phyloP scores from a whole-genome alignment of 108 stramenopile genomes.

The Hondaea fermentalgiana region DNA sequence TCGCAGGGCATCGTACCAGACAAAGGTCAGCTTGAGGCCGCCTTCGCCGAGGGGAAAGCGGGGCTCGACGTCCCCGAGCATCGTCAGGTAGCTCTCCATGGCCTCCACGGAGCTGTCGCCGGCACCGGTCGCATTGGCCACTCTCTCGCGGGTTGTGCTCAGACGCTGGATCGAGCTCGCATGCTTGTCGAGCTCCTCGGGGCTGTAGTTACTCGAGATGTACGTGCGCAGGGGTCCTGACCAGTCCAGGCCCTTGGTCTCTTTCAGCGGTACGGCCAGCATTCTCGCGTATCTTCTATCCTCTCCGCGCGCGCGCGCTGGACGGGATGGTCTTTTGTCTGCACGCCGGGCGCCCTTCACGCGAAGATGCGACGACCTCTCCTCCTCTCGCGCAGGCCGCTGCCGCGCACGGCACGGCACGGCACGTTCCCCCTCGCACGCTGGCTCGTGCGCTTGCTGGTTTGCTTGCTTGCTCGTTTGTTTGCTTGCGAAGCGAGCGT shows the following conservation, averaged over 20 bases:
- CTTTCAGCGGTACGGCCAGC: not conserved
- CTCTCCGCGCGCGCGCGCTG: too few relatives aligned
- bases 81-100: slow-evolving; percentile 11
- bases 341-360: too few relatives aligned
- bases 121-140: not conserved
- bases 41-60: slow-evolving; percentile 12
- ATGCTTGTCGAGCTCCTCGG: slow-evolving; percentile 13
- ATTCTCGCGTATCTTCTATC: not conserved
- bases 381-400: too few relatives aligned
- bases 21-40: slow-evolving; percentile 1
- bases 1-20: not conserved
- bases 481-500: too few relatives aligned
- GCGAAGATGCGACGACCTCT: too few relatives aligned
- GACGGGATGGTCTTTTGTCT: too few relatives aligned
- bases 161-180: not conserved
- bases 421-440: too few relatives aligned
- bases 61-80: not conserved
- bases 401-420: too few relatives aligned
- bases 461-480: too few relatives aligned
- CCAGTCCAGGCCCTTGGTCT: slow-evolving; percentile 17
- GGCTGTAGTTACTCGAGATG: not conserved
- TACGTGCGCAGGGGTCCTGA: not conserved
- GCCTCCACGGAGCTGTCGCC: not conserved
- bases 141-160: slow-evolving; percentile 9
- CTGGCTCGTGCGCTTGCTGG: too few relatives aligned